A percentile compares a stretch with the other conserved stretches of the same genome.
Evolutionary conservation across 2,329 filamentous ascomycete genomes (phyloP).

Genomic region (Cadophora luteo-olivacea): DNA sequence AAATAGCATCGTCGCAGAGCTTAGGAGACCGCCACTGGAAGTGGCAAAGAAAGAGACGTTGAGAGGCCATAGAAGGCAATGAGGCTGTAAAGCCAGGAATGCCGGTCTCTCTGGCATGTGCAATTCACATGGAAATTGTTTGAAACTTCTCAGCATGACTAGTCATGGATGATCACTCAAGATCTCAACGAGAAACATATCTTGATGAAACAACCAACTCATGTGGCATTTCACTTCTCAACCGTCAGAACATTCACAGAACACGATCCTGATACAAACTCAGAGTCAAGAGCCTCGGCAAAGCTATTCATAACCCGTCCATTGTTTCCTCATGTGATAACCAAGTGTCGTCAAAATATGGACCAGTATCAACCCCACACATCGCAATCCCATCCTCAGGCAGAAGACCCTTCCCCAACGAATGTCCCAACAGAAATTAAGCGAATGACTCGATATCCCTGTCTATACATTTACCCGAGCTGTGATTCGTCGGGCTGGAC

Average conservation of each 20-base stretch:
- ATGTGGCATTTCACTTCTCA: background rate
- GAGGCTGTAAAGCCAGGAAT: background rate
- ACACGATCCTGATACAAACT: background rate
- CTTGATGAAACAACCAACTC: no score
- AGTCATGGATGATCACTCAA: background rate
- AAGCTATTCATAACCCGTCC: background rate
- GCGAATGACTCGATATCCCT: slow-evolving; percentile 18
- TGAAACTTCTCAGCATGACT: background rate
- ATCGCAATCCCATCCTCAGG: slow-evolving; percentile 1
- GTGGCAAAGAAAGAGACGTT: background rate
- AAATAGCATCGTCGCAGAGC: background rate
- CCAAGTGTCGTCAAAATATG: slow-evolving; percentile 4
- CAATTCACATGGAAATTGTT: slow-evolving; percentile 21
- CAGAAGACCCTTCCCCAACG: slow-evolving; percentile 25
- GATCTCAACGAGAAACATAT: background rate
- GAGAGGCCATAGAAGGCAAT: background rate
- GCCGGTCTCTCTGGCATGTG: slow-evolving; percentile 19
- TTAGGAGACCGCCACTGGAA: background rate
- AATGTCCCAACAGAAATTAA: slow-evolving; percentile 29
- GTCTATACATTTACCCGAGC: background rate
- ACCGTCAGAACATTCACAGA: background rate
- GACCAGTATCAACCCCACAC: background rate
- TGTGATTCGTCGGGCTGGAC: slow-evolving; percentile 34
- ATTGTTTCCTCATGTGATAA: slow-evolving; percentile 18
- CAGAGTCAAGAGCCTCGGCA: slow-evolving; percentile 17